These are phyloP conservation scores for Ceratocystis colombiana DNA, from an alignment of 2,329 filamentous ascomycete genomes.

Conservation along the genomic window DNA sequence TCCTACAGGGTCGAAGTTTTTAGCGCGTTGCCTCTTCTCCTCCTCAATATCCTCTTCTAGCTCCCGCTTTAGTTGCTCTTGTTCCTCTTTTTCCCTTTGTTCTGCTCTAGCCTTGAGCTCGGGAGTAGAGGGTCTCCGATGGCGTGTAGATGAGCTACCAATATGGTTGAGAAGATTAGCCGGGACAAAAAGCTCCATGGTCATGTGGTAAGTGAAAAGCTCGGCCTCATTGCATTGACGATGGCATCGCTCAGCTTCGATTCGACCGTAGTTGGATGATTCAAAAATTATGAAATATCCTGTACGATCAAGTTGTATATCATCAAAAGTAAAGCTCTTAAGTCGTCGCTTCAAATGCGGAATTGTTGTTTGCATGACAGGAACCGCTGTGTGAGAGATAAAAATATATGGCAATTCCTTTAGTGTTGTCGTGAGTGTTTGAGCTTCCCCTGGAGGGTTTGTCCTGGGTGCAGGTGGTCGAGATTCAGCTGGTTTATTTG, in stretches of 20 bases:
- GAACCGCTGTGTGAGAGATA: constrained; percentile 75
- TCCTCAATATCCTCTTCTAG: constrained; percentile 76
- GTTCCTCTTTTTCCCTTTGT: constrained; percentile 52
- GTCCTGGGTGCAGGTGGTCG: constrained; percentile 48
- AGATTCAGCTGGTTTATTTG: constrained; percentile 51
- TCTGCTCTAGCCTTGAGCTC: constrained; percentile 31
- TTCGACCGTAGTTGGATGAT: constrained; percentile 62
- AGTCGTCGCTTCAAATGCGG: constrained; percentile 83
- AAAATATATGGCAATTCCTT: constrained; percentile 81
- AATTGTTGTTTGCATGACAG: constrained; percentile 73
- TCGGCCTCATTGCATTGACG: constrained; percentile 66
- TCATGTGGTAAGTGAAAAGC: constrained; percentile 85
- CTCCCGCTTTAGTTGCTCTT: constrained; percentile 55
- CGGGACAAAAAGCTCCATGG: constrained; percentile 61
- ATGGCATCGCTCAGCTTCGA: constrained; percentile 73
- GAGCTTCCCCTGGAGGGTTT: constrained; percentile 50
- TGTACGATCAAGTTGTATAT: constrained; percentile 70
- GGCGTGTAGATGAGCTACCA: constrained; percentile 21
- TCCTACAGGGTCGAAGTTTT: constrained; percentile 78
- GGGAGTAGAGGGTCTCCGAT: constrained; percentile 22
- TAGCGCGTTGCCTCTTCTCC: constrained; percentile 77
- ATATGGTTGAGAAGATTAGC: constrained; percentile 27
- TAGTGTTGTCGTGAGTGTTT: constrained; percentile 57
- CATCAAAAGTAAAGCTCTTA: constrained; percentile 69
- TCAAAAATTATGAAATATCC: constrained; percentile 92